Evolutionary conservation across 352 stramenopile genomes (phyloP).

Genomic region (Globisporangium abappressorium): DNA sequence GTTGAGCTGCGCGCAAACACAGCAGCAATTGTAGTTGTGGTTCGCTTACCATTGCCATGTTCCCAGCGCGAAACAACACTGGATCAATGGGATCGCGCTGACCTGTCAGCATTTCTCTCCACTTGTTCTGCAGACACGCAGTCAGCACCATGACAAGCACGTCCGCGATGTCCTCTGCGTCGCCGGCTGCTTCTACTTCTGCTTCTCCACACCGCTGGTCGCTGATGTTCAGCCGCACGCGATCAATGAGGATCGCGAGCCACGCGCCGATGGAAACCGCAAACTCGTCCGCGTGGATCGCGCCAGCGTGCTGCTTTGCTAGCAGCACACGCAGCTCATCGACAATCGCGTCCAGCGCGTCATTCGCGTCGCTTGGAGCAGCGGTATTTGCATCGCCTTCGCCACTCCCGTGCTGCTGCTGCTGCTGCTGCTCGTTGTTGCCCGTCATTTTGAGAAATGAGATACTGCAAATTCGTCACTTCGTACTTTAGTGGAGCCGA

Average conservation of each 20-base stretch:
- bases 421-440: background rate
- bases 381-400: background rate
- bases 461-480: background rate
- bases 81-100: background rate
- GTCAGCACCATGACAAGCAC: slow-evolving; percentile 12
- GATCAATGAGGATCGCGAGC: background rate
- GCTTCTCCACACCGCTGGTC: background rate
- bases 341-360: slow-evolving; percentile 4
- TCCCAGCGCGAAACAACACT: background rate
- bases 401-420: background rate
- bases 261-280: background rate
- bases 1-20: background rate
- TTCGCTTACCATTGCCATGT: slow-evolving; percentile 4
- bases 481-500: slow-evolving; percentile 8
- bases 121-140: background rate
- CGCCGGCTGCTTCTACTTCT: background rate
- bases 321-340: background rate
- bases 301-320: background rate
- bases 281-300: background rate
- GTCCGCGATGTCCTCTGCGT: slow-evolving; percentile 9
- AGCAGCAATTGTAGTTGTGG: background rate
- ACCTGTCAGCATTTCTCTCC: background rate
- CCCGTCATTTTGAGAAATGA: slow-evolving; percentile 5
- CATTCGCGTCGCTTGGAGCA: background rate
- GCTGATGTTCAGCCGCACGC: background rate